These are phyloP conservation scores for Venustampulla echinocandica DNA, from an alignment of 495 filamentous ascomycete genomes.

Conservation along the genomic window DNA sequence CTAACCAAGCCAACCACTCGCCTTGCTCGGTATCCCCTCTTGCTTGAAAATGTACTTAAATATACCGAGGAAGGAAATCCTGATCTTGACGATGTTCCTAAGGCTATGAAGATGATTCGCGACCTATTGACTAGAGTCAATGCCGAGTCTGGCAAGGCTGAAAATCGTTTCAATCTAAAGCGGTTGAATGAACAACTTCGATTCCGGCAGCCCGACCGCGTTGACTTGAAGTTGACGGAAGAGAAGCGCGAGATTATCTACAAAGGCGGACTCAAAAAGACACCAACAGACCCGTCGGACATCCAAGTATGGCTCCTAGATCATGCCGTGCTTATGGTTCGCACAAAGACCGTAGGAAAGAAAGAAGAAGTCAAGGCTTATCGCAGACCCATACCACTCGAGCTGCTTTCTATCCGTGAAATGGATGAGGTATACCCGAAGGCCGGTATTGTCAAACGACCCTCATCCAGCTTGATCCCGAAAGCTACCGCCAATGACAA, in stretches of 20 bases:
- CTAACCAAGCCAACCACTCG: constrained; percentile 96
- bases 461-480: constrained; percentile 78
- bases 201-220: constrained; percentile 76
- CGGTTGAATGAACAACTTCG: constrained; percentile 83
- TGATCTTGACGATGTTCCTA: constrained; percentile 85
- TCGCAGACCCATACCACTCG: constrained; percentile 88
- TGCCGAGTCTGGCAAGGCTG: constrained; percentile 87
- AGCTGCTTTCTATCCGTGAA: constrained; percentile 85
- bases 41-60: constrained; percentile 87
- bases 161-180: constrained; percentile 95
- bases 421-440: constrained; percentile 92
- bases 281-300: constrained; percentile 75
- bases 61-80: constrained; percentile 78
- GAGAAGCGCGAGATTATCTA: constrained; percentile 86
- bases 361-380: constrained; percentile 91
- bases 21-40: constrained; percentile 86
- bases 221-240: constrained; percentile 91
- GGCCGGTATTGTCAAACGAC: constrained; percentile 70
- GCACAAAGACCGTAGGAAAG: constrained; percentile 85
- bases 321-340: constrained; percentile 83
- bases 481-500: constrained; percentile 38
- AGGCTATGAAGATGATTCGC: constrained; percentile 74
- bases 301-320: constrained; percentile 94
- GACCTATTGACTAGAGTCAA: constrained; percentile 86
- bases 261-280: constrained; percentile 89